Evolutionary conservation across 352 stramenopile species (phyloP).

Genomic region (Globisporangium splendens): DNA sequence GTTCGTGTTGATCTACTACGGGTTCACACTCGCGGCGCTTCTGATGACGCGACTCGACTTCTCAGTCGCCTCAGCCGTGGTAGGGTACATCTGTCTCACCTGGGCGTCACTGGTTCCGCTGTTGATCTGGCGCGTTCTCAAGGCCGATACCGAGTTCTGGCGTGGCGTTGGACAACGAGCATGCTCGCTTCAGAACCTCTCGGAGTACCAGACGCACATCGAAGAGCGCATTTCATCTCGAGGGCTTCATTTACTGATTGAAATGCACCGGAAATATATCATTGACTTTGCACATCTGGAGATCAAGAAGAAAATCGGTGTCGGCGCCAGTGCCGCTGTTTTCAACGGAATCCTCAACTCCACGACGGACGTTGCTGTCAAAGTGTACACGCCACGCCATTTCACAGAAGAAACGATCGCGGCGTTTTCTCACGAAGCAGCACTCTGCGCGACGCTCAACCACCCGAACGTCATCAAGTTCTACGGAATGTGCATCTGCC

Average conservation of each 20-base stretch:
- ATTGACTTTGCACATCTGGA: slow-evolving; percentile 69
- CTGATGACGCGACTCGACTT: slow-evolving; percentile 15
- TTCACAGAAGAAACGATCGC: slow-evolving; percentile 11
- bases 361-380: slow-evolving; percentile 32
- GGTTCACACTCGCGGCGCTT: slow-evolving; percentile 15
- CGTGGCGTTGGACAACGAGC: slow-evolving; percentile 35
- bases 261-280: slow-evolving; percentile 63
- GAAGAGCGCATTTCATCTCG: slow-evolving; percentile 41
- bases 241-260: slow-evolving; percentile 55
- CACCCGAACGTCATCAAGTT: slow-evolving; percentile 59
- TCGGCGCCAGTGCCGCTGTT: slow-evolving; percentile 35
- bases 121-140: slow-evolving; percentile 47
- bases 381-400: slow-evolving; percentile 34
- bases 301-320: slow-evolving; percentile 40
- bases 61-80: background rate
- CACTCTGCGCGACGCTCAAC: slow-evolving; percentile 14
- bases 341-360: slow-evolving; percentile 46
- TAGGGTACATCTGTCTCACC: slow-evolving; percentile 21
- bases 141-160: slow-evolving; percentile 51
- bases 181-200: slow-evolving; percentile 23
- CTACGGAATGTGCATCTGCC: slow-evolving; percentile 62
- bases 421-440: slow-evolving; percentile 11
- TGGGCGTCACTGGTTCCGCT: slow-evolving; percentile 33
- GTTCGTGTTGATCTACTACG: slow-evolving; percentile 18
- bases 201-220: slow-evolving; percentile 15